Evolutionary conservation across 352 stramenopile genomes (phyloP).

Genomic region (Phytophthora pluvialis): DNA sequence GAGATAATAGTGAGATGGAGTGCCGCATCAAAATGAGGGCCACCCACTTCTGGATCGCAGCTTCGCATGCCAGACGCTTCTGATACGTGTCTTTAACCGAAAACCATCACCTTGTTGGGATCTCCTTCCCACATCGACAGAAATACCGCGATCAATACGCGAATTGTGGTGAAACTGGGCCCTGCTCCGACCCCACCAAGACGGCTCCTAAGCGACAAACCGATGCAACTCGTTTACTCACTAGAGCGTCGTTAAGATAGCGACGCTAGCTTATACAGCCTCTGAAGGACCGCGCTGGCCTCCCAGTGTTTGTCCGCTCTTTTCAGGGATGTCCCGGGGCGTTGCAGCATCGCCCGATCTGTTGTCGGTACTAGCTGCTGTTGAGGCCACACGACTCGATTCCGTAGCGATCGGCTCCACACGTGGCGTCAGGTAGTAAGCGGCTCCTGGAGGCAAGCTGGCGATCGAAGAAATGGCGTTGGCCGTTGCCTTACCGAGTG

Average conservation of each 20-base stretch:
- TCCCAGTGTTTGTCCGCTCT: slow-evolving; percentile 26
- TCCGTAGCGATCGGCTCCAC: slow-evolving; percentile 30
- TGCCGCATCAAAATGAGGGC: neutral
- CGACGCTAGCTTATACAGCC: slow-evolving; percentile 26
- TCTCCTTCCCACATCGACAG: slow-evolving; percentile 14
- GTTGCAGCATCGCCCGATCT: slow-evolving; percentile 30
- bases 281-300: slow-evolving; percentile 37
- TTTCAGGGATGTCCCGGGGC: slow-evolving; percentile 21
- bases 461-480: slow-evolving; percentile 32
- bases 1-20: slow-evolving; percentile 1
- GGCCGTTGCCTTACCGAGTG: slow-evolving; percentile 16
- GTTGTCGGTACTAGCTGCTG: slow-evolving; percentile 23
- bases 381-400: slow-evolving; percentile 6
- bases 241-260: neutral
- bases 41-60: neutral
- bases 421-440: slow-evolving; percentile 43
- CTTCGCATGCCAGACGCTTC: slow-evolving; percentile 9
- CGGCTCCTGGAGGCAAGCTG: slow-evolving; percentile 32
- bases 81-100: slow-evolving; percentile 15
- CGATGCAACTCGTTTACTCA: slow-evolving; percentile 8
- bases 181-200: neutral
- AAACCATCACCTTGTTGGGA: slow-evolving; percentile 10
- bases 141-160: slow-evolving; percentile 26
- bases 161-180: neutral
- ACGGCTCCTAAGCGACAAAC: neutral